Conservation (phyloP, 1,284 basidiomycete genomes). For the Malassezia brasiliensis region DNA sequence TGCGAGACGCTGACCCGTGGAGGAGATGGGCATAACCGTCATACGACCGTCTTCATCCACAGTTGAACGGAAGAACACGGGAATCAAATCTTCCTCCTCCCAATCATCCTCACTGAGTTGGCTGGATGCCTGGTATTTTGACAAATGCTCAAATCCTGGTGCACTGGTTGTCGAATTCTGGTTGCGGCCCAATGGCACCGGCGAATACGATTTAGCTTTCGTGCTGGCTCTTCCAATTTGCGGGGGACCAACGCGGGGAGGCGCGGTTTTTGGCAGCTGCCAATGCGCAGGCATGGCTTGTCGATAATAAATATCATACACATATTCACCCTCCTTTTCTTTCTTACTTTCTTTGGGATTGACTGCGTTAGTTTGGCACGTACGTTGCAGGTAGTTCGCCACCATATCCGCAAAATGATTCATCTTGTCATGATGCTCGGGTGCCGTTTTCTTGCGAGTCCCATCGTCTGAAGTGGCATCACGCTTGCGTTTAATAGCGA, state of each 20-base stretch:
- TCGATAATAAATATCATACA: constrained; percentile 45
- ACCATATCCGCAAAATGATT: constrained; percentile 3
- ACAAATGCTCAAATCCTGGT: constrained; percentile 16
- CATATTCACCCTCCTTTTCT: constrained; percentile 23
- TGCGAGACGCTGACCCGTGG: not conserved
- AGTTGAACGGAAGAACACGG: constrained; percentile 7
- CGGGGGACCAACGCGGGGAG: not conserved
- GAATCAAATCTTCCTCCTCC: constrained; percentile 9
- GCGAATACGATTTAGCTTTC: constrained; percentile 4
- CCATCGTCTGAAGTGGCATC: not conserved
- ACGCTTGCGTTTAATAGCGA: constrained; percentile 14
- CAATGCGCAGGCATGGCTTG: constrained; percentile 24
- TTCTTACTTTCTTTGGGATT: not conserved
- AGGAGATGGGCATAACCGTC: constrained; percentile 1
- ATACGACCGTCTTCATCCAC: constrained; percentile 7
- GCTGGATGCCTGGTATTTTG: not conserved
- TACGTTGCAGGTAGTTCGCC: constrained; percentile 14
- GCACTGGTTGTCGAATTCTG: constrained; percentile 16
- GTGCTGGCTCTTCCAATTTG: constrained; percentile 23
- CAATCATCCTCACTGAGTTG: constrained; percentile 3
- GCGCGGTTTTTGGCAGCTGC: not conserved
- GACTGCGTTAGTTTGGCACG: not conserved
- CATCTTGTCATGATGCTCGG: constrained; percentile 1
- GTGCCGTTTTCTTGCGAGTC: not conserved
- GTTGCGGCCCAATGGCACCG: constrained; percentile 15